phyloP scores from a whole-genome alignment of 805 yeast species.

The Metschnikowia gelsemii region DNA sequence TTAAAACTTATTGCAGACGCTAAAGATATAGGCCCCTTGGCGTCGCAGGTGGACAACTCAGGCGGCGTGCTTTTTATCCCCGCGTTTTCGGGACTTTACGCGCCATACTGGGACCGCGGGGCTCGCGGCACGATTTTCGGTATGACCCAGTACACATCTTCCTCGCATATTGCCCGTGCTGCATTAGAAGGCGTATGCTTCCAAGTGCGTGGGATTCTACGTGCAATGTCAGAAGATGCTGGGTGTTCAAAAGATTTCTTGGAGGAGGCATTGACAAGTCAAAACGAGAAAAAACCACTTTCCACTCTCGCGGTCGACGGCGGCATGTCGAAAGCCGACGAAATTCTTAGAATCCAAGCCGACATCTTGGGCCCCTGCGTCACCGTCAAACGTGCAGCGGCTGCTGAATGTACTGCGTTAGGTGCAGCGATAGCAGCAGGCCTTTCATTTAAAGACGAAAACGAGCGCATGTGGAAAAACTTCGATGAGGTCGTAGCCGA shows the following conservation, averaged over 20 bases:
- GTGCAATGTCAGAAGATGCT: conserved; percentile 86
- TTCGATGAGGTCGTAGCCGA: conserved; percentile 61
- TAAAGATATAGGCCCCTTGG: conserved; percentile 87
- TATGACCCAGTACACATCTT: conserved; percentile 87
- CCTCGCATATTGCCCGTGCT: conserved; percentile 89
- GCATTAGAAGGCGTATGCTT: conserved; percentile 94
- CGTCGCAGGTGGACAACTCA: conserved; percentile 72
- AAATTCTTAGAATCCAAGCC: conserved; percentile 91
- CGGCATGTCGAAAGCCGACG: conserved; percentile 89
- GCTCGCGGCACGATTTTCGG: conserved; percentile 94
- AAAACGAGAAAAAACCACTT: conserved; percentile 46
- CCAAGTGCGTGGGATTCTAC: conserved; percentile 87
- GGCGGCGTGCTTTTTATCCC: conserved; percentile 96
- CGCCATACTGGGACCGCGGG: conserved; percentile 94
- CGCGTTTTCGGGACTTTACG: conserved; percentile 89
- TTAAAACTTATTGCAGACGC: conserved; percentile 77
- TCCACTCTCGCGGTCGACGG: conserved; percentile 80
- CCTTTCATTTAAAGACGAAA: conserved; percentile 47
- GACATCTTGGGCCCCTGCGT: conserved; percentile 88
- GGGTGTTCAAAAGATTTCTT: conserved; percentile 60
- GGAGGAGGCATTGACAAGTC: conserved; percentile 49
- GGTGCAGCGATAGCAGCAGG: conserved; percentile 98
- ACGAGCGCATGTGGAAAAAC: conserved; percentile 69
- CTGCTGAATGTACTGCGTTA: conserved; percentile 88
- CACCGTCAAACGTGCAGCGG: conserved; percentile 74